phyloP scores from a whole-genome alignment of 108 stramenopile species.

The Parietichytrium sp. region DNA sequence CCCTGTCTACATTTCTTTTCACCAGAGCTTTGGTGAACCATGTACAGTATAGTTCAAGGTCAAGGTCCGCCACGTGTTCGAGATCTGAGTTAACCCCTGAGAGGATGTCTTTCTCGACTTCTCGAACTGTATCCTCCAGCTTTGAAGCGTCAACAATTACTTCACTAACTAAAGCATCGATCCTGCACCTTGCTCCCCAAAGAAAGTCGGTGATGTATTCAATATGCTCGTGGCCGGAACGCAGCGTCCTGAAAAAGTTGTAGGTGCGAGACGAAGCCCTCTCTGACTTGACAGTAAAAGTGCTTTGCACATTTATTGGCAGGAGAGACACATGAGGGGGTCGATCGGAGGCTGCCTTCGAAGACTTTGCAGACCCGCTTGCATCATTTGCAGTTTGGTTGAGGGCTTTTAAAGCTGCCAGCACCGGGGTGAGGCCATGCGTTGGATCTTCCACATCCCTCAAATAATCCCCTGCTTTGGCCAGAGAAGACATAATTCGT shows the following conservation, averaged over 20 bases:
- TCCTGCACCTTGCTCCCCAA: neutral
- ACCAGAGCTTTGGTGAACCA: conserved; percentile 11
- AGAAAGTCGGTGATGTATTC: neutral
- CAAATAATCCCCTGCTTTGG: neutral
- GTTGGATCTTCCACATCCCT: neutral
- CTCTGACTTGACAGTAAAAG: no score
- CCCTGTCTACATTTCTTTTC: no score
- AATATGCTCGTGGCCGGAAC: neutral
- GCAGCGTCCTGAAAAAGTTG: neutral
- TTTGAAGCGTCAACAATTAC: neutral
- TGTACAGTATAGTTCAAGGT: neutral
- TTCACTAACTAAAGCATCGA: neutral
- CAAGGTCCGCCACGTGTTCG: neutral
- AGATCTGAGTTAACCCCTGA: neutral
- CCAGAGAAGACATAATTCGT: neutral
- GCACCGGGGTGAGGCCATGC: neutral
- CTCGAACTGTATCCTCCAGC: neutral
- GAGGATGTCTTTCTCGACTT: neutral
- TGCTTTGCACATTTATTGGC: no score
- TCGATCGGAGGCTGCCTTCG: no score
- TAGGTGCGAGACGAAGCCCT: no score
- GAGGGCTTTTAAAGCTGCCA: neutral
- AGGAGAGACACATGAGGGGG: no score
- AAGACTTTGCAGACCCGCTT: no score
- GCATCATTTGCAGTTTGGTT: no score